phyloP scores from a whole-genome alignment of 257 asterid genomes.

The Nemophila menziesii region DNA sequence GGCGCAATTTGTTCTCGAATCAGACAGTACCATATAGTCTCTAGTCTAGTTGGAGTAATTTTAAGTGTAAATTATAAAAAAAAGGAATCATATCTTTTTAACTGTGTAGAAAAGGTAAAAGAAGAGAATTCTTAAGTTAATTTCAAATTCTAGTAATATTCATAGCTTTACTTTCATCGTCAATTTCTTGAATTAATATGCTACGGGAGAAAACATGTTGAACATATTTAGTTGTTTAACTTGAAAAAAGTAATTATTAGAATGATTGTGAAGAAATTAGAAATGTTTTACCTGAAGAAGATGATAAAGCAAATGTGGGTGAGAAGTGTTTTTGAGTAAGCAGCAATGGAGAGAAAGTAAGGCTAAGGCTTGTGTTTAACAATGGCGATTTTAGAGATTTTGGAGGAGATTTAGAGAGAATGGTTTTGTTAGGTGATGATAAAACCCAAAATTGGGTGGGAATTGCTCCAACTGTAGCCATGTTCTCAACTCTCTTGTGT shows the following conservation, averaged over 20 bases:
- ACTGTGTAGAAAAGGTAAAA: too few relatives aligned
- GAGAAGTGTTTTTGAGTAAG: slow-evolving; percentile 17
- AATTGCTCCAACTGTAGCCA: slow-evolving; percentile 35
- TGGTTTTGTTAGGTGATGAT: slow-evolving; percentile 18
- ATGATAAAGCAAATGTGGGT: slow-evolving; percentile 34
- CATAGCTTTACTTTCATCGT: too few relatives aligned
- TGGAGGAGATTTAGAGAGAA: slow-evolving; percentile 4
- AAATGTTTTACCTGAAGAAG: slow-evolving; percentile 51
- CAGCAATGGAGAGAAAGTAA: slow-evolving; percentile 10
- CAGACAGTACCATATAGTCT: too few relatives aligned
- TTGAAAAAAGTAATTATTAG: not conserved
- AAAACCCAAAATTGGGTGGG: slow-evolving; percentile 19
- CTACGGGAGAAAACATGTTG: not conserved
- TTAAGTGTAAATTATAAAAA: too few relatives aligned
- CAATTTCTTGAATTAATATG: not conserved
- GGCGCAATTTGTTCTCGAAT: too few relatives aligned
- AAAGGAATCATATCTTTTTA: too few relatives aligned
- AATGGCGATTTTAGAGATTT: slow-evolving; percentile 14
- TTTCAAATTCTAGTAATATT: too few relatives aligned
- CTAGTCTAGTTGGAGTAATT: too few relatives aligned
- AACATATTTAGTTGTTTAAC: not conserved
- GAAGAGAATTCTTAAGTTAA: too few relatives aligned
- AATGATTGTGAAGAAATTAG: not conserved
- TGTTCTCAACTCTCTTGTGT: slow-evolving; percentile 9
- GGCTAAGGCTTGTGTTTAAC: not conserved